Percentiles rank a stretch among this genome's conserved stretches.
These are phyloP conservation scores for Coniferiporia sulphurascens DNA, from an alignment of 1,284 basidiomycete species.

Conservation along the genomic window DNA sequence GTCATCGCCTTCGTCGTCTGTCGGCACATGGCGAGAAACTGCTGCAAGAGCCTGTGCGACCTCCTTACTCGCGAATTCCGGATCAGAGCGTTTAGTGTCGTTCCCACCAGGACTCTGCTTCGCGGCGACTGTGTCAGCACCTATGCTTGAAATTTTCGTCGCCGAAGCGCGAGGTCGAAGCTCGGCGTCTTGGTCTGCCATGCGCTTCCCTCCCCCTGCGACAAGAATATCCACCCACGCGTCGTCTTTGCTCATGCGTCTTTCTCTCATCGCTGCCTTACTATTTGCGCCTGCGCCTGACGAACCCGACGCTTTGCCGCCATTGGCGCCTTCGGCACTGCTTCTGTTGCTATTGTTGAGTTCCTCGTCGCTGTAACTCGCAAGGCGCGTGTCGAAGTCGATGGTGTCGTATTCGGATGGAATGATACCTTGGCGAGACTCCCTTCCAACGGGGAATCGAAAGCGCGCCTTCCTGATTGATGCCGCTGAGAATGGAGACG, in stretches of 20 bases:
- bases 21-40: slow-evolving; percentile 51
- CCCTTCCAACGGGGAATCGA: slow-evolving; percentile 14
- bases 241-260: slow-evolving; percentile 57
- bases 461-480: slow-evolving; percentile 8
- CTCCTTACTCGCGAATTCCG: slow-evolving; percentile 67
- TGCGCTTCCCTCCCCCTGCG: slow-evolving; percentile 52
- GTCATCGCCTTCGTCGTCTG: slow-evolving; percentile 39
- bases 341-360: slow-evolving; percentile 27
- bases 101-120: slow-evolving; percentile 22
- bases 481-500: slow-evolving; percentile 17
- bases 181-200: slow-evolving; percentile 56
- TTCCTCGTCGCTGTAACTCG: slow-evolving; percentile 62
- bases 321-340: slow-evolving; percentile 24
- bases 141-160: slow-evolving; percentile 12
- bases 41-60: slow-evolving; percentile 65
- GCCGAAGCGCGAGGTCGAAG: slow-evolving; percentile 26
- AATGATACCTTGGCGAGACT: slow-evolving; percentile 26
- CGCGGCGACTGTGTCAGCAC: slow-evolving; percentile 27
- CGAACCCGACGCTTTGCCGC: slow-evolving; percentile 25
- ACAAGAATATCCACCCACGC: slow-evolving; percentile 85
- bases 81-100: too few species aligned
- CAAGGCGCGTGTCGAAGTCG: slow-evolving; percentile 69
- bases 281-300: slow-evolving; percentile 19
- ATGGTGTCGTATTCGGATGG: slow-evolving; percentile 67
- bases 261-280: slow-evolving; percentile 38